Evolutionary conservation across 768 basidiomycete species (phyloP).

Genomic region (Russula vinacea): DNA sequence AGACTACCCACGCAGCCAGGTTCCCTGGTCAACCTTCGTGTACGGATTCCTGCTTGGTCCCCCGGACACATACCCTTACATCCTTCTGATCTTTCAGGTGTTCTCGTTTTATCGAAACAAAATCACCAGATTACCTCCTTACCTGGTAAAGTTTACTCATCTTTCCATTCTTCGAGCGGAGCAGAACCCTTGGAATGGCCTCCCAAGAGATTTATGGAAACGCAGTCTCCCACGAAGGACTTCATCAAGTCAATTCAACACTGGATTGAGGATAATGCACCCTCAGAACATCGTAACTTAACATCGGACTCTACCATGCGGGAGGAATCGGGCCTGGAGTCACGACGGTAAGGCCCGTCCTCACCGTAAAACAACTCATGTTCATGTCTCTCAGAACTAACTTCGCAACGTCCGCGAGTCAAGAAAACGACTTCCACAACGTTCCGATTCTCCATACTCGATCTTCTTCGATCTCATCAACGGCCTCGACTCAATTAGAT

Average conservation of each 20-base stretch:
- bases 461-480: constrained; percentile 61
- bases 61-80: neutral
- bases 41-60: constrained; percentile 38
- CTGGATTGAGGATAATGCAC: constrained; percentile 65
- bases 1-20: constrained; percentile 78
- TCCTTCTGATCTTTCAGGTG: constrained; percentile 48
- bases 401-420: constrained; percentile 5
- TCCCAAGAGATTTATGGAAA: constrained; percentile 54
- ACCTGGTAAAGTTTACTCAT: constrained; percentile 66
- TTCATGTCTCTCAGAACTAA: constrained; percentile 34
- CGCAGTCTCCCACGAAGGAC: constrained; percentile 52
- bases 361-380: neutral
- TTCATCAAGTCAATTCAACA: constrained; percentile 70
- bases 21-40: constrained; percentile 69
- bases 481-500: constrained; percentile 48
- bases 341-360: constrained; percentile 37
- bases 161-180: constrained; percentile 83
- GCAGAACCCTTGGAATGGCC: constrained; percentile 96
- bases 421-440: constrained; percentile 9
- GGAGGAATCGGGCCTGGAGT: constrained; percentile 42
- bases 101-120: constrained; percentile 86
- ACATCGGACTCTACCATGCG: constrained; percentile 52
- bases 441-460: constrained; percentile 43
- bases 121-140: constrained; percentile 72
- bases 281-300: constrained; percentile 37